A percentile compares a stretch with the other conserved stretches of the same genome.
Evolutionary conservation across 306 rosid species (phyloP).

Genomic region (Adenanthera pavonina): DNA sequence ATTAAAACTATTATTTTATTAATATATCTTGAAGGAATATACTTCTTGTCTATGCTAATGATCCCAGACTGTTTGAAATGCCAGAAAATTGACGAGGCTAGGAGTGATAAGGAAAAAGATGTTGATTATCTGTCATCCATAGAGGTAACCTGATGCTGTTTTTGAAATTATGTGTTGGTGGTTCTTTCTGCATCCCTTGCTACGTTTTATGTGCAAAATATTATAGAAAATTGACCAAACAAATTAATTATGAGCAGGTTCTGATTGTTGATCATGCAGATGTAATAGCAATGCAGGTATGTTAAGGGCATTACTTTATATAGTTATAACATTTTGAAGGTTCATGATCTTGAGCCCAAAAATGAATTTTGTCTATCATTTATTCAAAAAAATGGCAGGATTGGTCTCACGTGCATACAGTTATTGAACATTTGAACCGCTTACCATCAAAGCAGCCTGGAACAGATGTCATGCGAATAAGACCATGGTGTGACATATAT

Average conservation of each 20-base stretch:
- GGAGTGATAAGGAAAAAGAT: constrained; percentile 75
- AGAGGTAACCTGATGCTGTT: constrained; percentile 63
- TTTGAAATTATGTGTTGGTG: constrained; percentile 28
- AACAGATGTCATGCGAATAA: constrained; percentile 86
- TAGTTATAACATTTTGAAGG: constrained; percentile 33
- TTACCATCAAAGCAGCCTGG: constrained; percentile 79
- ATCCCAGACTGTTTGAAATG: constrained; percentile 35
- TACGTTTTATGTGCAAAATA: constrained; percentile 5
- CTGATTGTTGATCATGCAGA: constrained; percentile 91
- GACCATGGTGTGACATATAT: constrained; percentile 67
- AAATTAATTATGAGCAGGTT: constrained; percentile 62
- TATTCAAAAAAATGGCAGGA: constrained; percentile 56
- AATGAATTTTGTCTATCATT: constrained; percentile 24
- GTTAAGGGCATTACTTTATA: constrained; percentile 35
- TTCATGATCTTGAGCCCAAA: constrained; percentile 26
- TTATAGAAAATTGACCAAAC: constrained; percentile 31
- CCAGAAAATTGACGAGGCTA: constrained; percentile 82
- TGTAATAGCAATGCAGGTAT: constrained; percentile 92
- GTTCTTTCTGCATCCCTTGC: constrained; percentile 22
- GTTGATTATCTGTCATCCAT: constrained; percentile 93
- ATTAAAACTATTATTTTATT: constrained; percentile 7
- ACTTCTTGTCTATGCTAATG: constrained; percentile 36
- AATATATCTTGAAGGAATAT: constrained; percentile 10
- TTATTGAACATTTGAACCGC: constrained; percentile 72
- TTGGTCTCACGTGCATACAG: constrained; percentile 77